phyloP scores from a whole-genome alignment of 495 filamentous ascomycete genomes.

The Usnea hakonensis region DNA sequence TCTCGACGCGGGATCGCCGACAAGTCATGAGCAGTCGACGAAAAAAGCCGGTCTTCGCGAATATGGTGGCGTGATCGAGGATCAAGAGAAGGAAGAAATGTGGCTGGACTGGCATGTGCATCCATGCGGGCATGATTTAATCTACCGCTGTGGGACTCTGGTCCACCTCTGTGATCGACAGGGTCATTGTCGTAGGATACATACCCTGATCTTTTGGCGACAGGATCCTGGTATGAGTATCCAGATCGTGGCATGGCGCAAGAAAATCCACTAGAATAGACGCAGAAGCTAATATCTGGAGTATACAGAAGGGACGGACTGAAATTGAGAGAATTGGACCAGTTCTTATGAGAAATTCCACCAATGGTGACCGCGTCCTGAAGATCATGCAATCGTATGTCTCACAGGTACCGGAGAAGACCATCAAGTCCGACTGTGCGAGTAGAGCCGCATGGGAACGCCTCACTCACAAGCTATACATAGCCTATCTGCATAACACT shows the following conservation, averaged over 20 bases:
- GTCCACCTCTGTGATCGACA: neutral
- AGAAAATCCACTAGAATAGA: neutral
- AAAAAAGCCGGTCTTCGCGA: neutral
- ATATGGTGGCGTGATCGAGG: neutral
- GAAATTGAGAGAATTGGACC: neutral
- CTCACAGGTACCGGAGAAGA: too few relatives aligned
- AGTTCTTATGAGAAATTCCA: neutral
- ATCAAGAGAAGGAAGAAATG: neutral
- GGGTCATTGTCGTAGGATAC: neutral
- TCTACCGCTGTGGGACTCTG: neutral
- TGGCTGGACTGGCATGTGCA: neutral
- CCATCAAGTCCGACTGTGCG: too few relatives aligned
- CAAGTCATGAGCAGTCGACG: neutral
- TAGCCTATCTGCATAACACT: neutral
- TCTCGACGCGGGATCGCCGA: neutral
- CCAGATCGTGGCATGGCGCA: neutral
- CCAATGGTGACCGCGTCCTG: too few relatives aligned
- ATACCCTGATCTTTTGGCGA: neutral
- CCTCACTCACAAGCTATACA: neutral
- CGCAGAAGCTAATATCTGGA: neutral
- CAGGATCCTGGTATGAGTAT: neutral
- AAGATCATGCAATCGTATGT: too few relatives aligned
- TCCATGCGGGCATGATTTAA: neutral
- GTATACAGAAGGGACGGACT: neutral
- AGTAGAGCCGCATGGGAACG: too few relatives aligned